Conservation (phyloP, 768 basidiomycete species). For the Podaxis sp. region DNA sequence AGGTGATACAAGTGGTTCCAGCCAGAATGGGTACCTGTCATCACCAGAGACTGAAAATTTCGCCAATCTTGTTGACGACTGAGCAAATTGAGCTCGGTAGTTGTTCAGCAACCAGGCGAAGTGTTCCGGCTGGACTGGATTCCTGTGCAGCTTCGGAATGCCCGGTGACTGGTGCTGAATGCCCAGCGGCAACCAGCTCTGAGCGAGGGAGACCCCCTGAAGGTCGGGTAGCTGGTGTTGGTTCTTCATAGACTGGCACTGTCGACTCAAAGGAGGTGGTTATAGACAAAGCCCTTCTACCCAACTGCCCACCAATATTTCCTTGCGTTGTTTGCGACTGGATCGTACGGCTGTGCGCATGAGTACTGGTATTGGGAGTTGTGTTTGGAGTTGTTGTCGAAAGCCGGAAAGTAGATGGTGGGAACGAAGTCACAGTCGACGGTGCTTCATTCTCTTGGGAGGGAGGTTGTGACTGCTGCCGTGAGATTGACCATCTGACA, state of each 20-base stretch:
- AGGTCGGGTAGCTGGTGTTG: not conserved
- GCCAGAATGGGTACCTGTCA: not conserved
- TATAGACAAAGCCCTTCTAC: not conserved
- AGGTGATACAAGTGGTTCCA: not conserved
- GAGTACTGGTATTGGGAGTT: not conserved
- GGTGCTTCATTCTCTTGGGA: not conserved
- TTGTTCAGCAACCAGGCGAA: constrained; percentile 7
- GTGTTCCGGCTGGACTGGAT: not conserved
- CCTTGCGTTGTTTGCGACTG: not conserved
- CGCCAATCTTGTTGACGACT: not conserved
- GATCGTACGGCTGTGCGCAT: not conserved
- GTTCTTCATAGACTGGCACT: not conserved
- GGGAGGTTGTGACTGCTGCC: not conserved
- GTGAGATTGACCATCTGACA: not conserved
- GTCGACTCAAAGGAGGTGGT: not conserved
- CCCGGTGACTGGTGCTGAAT: not conserved
- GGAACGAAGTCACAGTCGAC: not conserved
- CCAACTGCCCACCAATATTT: not conserved
- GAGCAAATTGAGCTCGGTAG: not conserved
- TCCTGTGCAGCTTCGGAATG: not conserved
- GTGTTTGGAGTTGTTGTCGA: not conserved
- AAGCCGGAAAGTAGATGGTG: not conserved
- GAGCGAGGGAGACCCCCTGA: not conserved
- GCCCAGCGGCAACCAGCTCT: not conserved
- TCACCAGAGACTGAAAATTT: constrained; percentile 2